phyloP scores from a whole-genome alignment of 2,329 filamentous ascomycete species.

The Xylaria sp. region DNA sequence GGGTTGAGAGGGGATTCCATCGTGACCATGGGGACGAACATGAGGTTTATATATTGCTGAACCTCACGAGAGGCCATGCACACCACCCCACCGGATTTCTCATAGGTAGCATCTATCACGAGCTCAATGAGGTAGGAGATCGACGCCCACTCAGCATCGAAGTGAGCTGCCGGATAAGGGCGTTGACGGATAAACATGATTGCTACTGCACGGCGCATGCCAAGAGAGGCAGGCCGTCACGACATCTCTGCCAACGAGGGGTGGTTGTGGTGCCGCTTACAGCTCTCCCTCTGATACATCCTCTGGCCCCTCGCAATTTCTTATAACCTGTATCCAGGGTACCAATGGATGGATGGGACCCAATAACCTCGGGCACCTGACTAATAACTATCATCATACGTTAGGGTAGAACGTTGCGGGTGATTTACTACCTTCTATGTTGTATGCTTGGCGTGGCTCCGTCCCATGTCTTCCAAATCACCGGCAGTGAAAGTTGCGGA shows the following conservation, averaged over 20 bases:
- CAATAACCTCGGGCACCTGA: constrained; percentile 10
- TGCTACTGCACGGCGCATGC: constrained; percentile 28
- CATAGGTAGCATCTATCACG: not conserved
- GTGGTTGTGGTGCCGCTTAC: constrained; percentile 8
- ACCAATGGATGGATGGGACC: constrained; percentile 7
- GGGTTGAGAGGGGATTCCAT: constrained; percentile 15
- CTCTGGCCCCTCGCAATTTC: constrained; percentile 16
- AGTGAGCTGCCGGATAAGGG: constrained; percentile 21
- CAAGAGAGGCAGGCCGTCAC: constrained; percentile 36
- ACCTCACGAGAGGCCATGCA: constrained; percentile 11
- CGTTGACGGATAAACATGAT: constrained; percentile 20
- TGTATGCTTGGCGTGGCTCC: constrained; percentile 35
- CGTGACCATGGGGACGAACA: constrained; percentile 2
- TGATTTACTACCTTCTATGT: constrained; percentile 27
- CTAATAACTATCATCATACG: constrained; percentile 4
- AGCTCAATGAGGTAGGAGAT: constrained; percentile 34
- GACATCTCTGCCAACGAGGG: constrained; percentile 14
- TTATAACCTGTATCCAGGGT: constrained; percentile 8
- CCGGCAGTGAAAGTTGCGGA: not conserved
- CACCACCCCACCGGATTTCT: constrained; percentile 10
- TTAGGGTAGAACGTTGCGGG: not conserved
- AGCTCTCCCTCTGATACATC: constrained; percentile 15
- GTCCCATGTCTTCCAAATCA: constrained; percentile 19
- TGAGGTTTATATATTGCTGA: constrained; percentile 29
- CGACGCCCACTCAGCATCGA: constrained; percentile 11